Percentiles rank a stretch among this genome's conserved stretches.
phyloP scores from a whole-genome alignment of 208 protist species.

The Trypanosomatidae sp. region DNA sequence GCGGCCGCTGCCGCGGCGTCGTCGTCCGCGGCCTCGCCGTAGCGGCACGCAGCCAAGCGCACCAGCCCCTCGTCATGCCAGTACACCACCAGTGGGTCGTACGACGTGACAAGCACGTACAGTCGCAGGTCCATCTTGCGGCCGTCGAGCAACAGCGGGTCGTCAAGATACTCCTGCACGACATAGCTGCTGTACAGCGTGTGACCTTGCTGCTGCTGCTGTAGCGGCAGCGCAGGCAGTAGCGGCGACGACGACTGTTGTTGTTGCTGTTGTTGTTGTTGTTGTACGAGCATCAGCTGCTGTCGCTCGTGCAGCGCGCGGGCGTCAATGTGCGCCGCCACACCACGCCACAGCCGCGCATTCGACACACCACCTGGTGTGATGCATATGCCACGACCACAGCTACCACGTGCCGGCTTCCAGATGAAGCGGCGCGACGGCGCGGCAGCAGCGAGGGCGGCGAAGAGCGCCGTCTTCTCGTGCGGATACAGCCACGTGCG shows the following conservation, averaged over 20 bases:
- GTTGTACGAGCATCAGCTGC: background rate
- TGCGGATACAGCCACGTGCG: slow-evolving; percentile 75
- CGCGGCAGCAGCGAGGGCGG: slow-evolving; percentile 17
- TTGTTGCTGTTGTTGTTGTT: no score
- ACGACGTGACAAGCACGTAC: slow-evolving; percentile 88
- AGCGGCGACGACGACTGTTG: no score
- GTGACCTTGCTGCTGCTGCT: slow-evolving; percentile 1
- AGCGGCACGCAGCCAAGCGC: slow-evolving; percentile 86
- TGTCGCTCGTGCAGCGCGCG: slow-evolving; percentile 8
- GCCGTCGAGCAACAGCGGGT: slow-evolving; percentile 88
- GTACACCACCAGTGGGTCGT: slow-evolving; percentile 84
- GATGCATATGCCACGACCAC: slow-evolving; percentile 77
- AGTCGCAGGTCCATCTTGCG: slow-evolving; percentile 93
- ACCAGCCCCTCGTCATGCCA: slow-evolving; percentile 90
- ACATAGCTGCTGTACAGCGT: slow-evolving; percentile 44
- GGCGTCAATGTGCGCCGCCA: slow-evolving; percentile 40
- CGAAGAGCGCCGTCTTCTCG: slow-evolving; percentile 30
- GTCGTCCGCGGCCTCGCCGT: slow-evolving; percentile 14
- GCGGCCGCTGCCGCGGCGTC: background rate
- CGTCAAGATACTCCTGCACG: slow-evolving; percentile 90
- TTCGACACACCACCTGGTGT: slow-evolving; percentile 28
- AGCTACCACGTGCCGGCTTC: slow-evolving; percentile 85
- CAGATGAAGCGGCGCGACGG: slow-evolving; percentile 56
- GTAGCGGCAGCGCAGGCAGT: no score
- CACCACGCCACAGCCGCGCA: slow-evolving; percentile 20